Evolutionary conservation across 108 stramenopile species (phyloP).

Genomic region (Discostella stelligeroides): DNA sequence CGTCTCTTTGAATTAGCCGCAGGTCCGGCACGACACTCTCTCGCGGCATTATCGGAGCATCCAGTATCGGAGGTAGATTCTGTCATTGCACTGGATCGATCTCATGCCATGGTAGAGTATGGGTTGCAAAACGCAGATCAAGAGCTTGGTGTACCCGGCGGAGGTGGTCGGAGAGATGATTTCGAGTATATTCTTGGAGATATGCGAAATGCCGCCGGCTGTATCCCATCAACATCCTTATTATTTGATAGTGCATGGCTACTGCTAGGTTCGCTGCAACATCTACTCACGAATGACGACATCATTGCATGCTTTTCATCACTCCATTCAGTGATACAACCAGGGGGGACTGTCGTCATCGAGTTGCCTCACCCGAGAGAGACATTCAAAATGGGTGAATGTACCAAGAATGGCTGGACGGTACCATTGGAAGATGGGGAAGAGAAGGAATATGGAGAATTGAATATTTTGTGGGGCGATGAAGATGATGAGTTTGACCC

Average conservation of each 20-base stretch:
- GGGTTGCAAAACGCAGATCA: constrained; percentile 55
- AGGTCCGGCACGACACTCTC: constrained; percentile 83
- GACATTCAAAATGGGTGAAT: constrained; percentile 80
- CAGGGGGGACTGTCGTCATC: constrained; percentile 67
- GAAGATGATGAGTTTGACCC: constrained; percentile 85
- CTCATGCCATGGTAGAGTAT: constrained; percentile 73
- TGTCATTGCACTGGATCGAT: constrained; percentile 68
- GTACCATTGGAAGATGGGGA: constrained; percentile 64
- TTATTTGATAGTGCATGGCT: constrained; percentile 79
- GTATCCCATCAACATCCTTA: background rate
- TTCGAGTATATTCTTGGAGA: constrained; percentile 66
- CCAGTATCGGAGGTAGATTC: constrained; percentile 25
- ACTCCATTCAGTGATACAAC: constrained; percentile 36
- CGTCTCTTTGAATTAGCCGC: constrained; percentile 76
- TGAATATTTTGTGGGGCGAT: constrained; percentile 83
- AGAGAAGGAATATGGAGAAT: constrained; percentile 65
- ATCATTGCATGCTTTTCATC: constrained; percentile 68
- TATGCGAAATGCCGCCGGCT: constrained; percentile 58
- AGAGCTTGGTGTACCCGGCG: constrained; percentile 48
- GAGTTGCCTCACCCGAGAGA: constrained; percentile 88
- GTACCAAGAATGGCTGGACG: constrained; percentile 77
- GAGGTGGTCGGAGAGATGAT: constrained; percentile 35
- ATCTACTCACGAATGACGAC: constrained; percentile 77
- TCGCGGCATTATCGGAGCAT: constrained; percentile 53
- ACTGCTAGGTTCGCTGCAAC: constrained; percentile 76